phyloP scores from a whole-genome alignment of 148 eudicot species.

The Nepenthes mirabilis region DNA sequence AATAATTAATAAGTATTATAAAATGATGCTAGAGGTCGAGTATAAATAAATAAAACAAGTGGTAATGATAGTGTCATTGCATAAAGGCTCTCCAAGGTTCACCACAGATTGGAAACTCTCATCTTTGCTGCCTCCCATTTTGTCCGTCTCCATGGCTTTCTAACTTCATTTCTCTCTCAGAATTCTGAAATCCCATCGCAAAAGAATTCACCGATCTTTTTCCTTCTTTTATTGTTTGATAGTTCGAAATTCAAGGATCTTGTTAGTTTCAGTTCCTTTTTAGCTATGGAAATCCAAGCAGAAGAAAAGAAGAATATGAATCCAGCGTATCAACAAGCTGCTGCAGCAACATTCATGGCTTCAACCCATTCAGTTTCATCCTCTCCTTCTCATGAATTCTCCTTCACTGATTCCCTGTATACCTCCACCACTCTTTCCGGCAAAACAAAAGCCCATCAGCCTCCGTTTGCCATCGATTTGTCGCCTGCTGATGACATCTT shows the following conservation, averaged over 20 bases:
- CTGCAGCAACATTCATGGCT: slow-evolving; percentile 4
- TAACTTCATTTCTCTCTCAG: neutral
- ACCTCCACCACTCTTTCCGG: slow-evolving; percentile 1
- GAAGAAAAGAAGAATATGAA: too few relatives aligned
- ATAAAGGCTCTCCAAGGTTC: slow-evolving; percentile 5
- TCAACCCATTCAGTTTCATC: slow-evolving; percentile 23
- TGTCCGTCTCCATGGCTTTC: slow-evolving; percentile 2
- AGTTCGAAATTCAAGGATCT: neutral
- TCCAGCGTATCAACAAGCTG: neutral
- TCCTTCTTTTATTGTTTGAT: too few relatives aligned
- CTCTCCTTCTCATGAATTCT: slow-evolving; percentile 40
- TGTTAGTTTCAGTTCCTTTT: slow-evolving; percentile 1
- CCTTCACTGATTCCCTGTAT: slow-evolving; percentile 29
- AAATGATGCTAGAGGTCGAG: too few relatives aligned
- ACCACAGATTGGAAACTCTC: slow-evolving; percentile 2
- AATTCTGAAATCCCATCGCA: neutral
- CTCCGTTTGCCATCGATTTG: slow-evolving; percentile 39
- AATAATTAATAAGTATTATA: too few relatives aligned
- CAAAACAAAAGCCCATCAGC: neutral
- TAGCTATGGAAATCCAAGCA: slow-evolving; percentile 19
- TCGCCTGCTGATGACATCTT: slow-evolving; percentile 76
- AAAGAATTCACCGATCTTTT: too few relatives aligned
- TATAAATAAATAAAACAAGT: neutral
- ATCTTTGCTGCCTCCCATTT: slow-evolving; percentile 6
- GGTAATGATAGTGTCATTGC: neutral